Percentiles rank a stretch among this genome's conserved stretches.
phyloP scores from a whole-genome alignment of 2,329 filamentous ascomycete species.

The Cryphonectria japonica region DNA sequence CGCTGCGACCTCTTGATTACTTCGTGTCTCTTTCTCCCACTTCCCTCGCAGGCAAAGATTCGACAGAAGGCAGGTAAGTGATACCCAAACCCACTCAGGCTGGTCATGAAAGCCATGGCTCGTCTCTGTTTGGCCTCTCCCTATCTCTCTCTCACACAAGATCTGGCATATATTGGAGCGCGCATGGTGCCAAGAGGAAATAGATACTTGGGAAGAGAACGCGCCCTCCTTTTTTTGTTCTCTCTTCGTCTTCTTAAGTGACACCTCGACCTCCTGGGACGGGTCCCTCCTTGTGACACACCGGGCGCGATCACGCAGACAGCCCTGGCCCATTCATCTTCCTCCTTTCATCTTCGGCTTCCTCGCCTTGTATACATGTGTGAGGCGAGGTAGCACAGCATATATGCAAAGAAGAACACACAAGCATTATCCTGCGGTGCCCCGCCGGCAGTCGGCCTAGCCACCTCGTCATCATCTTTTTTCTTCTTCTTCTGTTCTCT shows the following conservation, averaged over 20 bases:
- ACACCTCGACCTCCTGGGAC: background rate
- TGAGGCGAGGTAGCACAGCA: constrained; percentile 19
- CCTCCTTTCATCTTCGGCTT: constrained; percentile 15
- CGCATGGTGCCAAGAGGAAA: background rate
- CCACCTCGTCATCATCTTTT: background rate
- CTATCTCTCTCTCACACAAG: background rate
- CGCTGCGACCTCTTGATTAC: constrained; percentile 2
- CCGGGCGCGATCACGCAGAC: constrained; percentile 18
- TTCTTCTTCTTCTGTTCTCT: no score
- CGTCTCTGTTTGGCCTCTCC: background rate
- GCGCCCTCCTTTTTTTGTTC: background rate
- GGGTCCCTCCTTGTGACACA: constrained; percentile 14
- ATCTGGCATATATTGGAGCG: background rate
- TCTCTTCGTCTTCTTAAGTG: background rate
- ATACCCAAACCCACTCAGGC: background rate
- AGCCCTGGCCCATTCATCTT: background rate
- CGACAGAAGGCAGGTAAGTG: background rate
- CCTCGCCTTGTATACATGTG: background rate
- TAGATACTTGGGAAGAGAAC: background rate
- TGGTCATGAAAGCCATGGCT: constrained; percentile 1
- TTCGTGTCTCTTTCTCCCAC: constrained; percentile 2
- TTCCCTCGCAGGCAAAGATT: background rate
- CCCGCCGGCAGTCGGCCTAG: background rate
- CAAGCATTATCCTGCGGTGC: constrained; percentile 1
- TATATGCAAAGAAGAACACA: background rate